phyloP scores from a whole-genome alignment of 2,329 filamentous ascomycete species.

The Colletotrichum eremochloae region DNA sequence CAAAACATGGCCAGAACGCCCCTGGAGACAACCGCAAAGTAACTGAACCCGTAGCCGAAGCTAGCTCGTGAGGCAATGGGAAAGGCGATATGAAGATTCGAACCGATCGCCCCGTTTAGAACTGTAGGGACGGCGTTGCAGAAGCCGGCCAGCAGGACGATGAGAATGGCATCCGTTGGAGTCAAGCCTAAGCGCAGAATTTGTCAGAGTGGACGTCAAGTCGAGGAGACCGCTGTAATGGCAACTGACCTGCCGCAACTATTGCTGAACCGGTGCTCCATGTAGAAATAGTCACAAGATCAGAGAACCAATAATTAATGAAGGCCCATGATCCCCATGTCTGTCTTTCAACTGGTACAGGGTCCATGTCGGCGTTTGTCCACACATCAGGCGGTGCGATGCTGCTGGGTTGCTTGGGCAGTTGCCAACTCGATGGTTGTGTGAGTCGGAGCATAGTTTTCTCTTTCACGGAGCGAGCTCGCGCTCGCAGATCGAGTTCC shows the following conservation, averaged over 20 bases:
- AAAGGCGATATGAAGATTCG: conserved; percentile 52
- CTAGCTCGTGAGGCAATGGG: conserved; percentile 59
- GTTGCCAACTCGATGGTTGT: conserved; percentile 24
- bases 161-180: conserved; percentile 61
- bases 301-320: conserved; percentile 58
- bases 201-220: neutral
- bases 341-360: conserved; percentile 53
- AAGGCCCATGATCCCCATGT: conserved; percentile 58
- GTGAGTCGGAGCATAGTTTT: conserved; percentile 22
- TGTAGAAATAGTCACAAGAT: conserved; percentile 54
- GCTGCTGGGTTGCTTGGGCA: conserved; percentile 41
- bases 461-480: conserved; percentile 11
- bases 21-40: conserved; percentile 56
- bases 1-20: conserved; percentile 59
- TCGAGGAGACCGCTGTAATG: neutral
- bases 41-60: conserved; percentile 54
- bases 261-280: conserved; percentile 50
- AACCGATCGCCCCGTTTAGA: conserved; percentile 56
- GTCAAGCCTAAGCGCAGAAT: conserved; percentile 48
- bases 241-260: conserved; percentile 45
- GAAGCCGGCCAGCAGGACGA: conserved; percentile 61
- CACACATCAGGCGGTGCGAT: conserved; percentile 43
- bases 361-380: conserved; percentile 55
- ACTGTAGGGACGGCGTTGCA: conserved; percentile 61
- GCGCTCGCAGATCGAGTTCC: neutral